A percentile compares a stretch with the other conserved stretches of the same genome.
These are phyloP conservation scores for Zasmidium citrigriseum DNA, from an alignment of 2,329 filamentous ascomycete species.

Conservation along the genomic window DNA sequence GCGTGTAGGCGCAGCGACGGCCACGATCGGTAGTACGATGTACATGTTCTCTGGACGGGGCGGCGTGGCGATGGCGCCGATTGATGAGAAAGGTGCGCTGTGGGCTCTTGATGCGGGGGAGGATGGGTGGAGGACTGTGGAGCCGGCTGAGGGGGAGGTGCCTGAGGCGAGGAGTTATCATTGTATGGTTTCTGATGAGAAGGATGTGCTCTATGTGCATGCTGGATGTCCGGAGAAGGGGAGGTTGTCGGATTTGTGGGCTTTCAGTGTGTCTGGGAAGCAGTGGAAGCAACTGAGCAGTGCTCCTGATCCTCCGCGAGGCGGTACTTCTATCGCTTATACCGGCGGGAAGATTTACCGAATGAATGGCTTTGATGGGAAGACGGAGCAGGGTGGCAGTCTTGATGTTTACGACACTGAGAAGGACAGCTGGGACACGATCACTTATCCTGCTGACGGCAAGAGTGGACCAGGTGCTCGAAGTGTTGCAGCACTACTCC, in stretches of 20 bases:
- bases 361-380: slow-evolving; percentile 78
- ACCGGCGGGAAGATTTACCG: slow-evolving; percentile 68
- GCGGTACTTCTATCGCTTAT: slow-evolving; percentile 68
- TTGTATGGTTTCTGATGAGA: slow-evolving; percentile 63
- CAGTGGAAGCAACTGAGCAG: slow-evolving; percentile 68
- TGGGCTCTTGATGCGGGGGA: slow-evolving; percentile 72
- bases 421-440: slow-evolving; percentile 44
- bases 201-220: slow-evolving; percentile 72
- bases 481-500: slow-evolving; percentile 52
- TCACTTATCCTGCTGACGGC: slow-evolving; percentile 45
- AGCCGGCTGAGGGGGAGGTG: slow-evolving; percentile 51
- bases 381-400: slow-evolving; percentile 67
- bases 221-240: slow-evolving; percentile 70
- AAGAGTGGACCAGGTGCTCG: slow-evolving; percentile 48
- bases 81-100: slow-evolving; percentile 73
- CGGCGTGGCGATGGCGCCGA: slow-evolving; percentile 65
- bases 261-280: slow-evolving; percentile 65
- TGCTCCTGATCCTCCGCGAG: slow-evolving; percentile 67
- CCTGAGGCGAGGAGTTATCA: slow-evolving; percentile 74
- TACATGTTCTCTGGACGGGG: slow-evolving; percentile 82
- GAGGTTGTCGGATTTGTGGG: slow-evolving; percentile 72
- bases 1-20: slow-evolving; percentile 72
- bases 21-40: slow-evolving; percentile 67
- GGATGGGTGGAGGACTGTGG: slow-evolving; percentile 66
- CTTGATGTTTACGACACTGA: slow-evolving; percentile 61